These are phyloP conservation scores for Diutina rugosa DNA, from an alignment of 1,139 yeast genomes.

Conservation along the genomic window DNA sequence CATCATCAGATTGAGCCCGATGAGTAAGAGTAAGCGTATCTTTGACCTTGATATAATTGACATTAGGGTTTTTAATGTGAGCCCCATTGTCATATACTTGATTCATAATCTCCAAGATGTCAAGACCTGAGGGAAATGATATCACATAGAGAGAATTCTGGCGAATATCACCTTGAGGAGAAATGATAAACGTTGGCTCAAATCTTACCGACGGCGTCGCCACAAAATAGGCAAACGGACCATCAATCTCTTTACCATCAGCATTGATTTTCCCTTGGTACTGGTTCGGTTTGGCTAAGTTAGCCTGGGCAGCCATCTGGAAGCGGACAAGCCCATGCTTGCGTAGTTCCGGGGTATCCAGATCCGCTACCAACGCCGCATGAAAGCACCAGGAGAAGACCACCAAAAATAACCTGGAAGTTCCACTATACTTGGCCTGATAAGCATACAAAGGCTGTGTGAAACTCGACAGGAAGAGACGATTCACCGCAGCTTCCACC, in stretches of 20 bases:
- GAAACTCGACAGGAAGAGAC: slow-evolving; percentile 19
- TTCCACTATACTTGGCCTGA: slow-evolving; percentile 36
- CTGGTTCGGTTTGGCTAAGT: slow-evolving; percentile 33
- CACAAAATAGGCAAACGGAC: slow-evolving; percentile 55
- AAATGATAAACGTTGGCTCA: slow-evolving; percentile 59
- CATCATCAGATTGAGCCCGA: not conserved
- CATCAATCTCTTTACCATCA: slow-evolving; percentile 7
- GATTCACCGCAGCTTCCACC: slow-evolving; percentile 26
- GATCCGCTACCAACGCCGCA: slow-evolving; percentile 71
- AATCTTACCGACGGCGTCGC: slow-evolving; percentile 49
- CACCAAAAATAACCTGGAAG: slow-evolving; percentile 33
- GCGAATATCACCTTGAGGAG: slow-evolving; percentile 52
- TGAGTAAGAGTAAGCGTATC: not conserved
- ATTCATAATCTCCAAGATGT: slow-evolving; percentile 43
- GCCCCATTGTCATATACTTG: slow-evolving; percentile 45
- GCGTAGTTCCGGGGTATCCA: slow-evolving; percentile 58
- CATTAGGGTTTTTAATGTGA: slow-evolving; percentile 34
- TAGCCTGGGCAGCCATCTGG: slow-evolving; percentile 48
- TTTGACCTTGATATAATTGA: slow-evolving; percentile 25
- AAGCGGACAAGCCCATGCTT: slow-evolving; percentile 56
- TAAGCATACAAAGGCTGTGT: slow-evolving; percentile 38
- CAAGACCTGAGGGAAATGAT: slow-evolving; percentile 31
- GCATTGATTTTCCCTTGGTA: slow-evolving; percentile 31
- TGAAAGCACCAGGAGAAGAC: slow-evolving; percentile 82
- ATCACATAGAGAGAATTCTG: slow-evolving; percentile 41